Evolutionary conservation across 805 yeast species (phyloP).

Genomic region (Candida sithepensis): DNA sequence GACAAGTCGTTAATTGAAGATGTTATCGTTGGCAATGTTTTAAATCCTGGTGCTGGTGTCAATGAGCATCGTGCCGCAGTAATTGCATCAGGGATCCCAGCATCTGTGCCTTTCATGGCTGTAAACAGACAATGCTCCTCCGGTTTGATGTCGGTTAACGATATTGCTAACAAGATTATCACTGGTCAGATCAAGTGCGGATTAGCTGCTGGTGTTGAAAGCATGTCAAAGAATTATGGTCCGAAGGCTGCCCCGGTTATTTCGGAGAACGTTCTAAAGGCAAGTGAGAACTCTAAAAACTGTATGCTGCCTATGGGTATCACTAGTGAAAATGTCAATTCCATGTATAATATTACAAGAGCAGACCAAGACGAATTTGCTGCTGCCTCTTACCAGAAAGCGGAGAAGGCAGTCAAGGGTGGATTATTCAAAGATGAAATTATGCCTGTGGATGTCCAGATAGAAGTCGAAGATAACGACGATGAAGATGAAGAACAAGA

Average conservation of each 20-base stretch:
- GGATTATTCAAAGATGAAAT: constrained; percentile 90
- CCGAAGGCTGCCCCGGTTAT: constrained; percentile 66
- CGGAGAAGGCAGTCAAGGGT: constrained; percentile 62
- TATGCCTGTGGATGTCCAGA: constrained; percentile 67
- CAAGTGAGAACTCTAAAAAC: constrained; percentile 50
- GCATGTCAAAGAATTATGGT: constrained; percentile 91
- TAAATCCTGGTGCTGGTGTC: constrained; percentile 92
- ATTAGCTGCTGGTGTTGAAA: constrained; percentile 88
- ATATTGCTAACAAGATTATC: constrained; percentile 82
- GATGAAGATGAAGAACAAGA: constrained; percentile 53
- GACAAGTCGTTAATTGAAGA: constrained; percentile 66
- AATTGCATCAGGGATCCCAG: constrained; percentile 87
- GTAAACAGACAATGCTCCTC: constrained; percentile 94
- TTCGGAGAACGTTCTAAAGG: constrained; percentile 42
- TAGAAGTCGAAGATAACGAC: constrained; percentile 50
- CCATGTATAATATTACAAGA: constrained; percentile 61
- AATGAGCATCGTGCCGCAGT: constrained; percentile 91
- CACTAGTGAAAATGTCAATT: constrained; percentile 88
- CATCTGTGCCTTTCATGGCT: constrained; percentile 73
- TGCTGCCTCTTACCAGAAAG: constrained; percentile 81
- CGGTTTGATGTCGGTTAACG: constrained; percentile 86
- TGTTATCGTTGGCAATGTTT: constrained; percentile 85
- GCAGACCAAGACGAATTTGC: constrained; percentile 83
- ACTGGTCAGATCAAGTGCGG: constrained; percentile 90
- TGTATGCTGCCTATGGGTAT: constrained; percentile 96